These are phyloP conservation scores for Ajuga reptans DNA, from an alignment of 305 asterid genomes.

Conservation along the genomic window DNA sequence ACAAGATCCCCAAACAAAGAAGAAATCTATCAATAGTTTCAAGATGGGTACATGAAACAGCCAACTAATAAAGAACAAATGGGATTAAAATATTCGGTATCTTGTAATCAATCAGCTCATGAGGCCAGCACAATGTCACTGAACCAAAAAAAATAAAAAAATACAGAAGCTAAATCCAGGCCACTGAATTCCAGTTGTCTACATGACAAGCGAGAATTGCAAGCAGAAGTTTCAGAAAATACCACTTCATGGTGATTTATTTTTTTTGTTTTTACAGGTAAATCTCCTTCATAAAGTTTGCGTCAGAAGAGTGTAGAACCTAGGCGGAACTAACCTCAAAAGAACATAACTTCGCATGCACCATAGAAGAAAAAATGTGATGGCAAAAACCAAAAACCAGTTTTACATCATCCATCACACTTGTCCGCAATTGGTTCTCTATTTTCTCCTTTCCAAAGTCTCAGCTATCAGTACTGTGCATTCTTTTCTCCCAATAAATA, in stretches of 20 bases:
- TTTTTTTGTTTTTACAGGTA: neutral
- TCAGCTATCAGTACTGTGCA: neutral
- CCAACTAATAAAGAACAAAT: neutral
- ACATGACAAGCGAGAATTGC: slow-evolving; percentile 7
- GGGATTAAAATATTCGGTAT: neutral
- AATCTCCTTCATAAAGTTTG: neutral
- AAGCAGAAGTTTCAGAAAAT: neutral
- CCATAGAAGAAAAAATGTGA: neutral
- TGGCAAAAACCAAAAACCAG: too few species aligned
- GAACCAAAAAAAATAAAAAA: neutral
- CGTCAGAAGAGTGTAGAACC: neutral
- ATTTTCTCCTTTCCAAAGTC: neutral
- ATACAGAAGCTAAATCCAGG: slow-evolving; percentile 11
- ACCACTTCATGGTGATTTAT: neutral
- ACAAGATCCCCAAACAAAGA: slow-evolving; percentile 6
- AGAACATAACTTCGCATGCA: neutral
- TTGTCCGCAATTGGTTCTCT: neutral
- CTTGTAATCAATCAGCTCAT: slow-evolving; percentile 6
- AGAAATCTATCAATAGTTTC: neutral
- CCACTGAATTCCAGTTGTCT: slow-evolving; percentile 14
- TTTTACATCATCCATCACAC: too few species aligned
- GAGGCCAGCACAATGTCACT: neutral
- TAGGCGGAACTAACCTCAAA: neutral
- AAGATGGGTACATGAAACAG: neutral
- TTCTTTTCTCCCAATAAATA: neutral